Conservation (phyloP, 2,329 filamentous ascomycete species). For the Botrytis sinoallii region DNA sequence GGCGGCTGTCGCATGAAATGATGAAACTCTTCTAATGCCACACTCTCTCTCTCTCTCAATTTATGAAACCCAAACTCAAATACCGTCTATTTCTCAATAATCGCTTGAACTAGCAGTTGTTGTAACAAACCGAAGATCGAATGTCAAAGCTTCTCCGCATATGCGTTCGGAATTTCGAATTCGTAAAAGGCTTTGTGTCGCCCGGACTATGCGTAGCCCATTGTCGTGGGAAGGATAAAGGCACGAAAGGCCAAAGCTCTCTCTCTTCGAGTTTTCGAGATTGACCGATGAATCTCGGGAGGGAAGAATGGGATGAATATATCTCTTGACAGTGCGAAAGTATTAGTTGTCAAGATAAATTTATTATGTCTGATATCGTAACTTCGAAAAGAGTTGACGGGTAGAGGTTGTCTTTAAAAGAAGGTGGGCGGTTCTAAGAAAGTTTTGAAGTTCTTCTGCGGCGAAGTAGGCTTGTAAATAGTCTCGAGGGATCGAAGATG, state of each 20-base stretch:
- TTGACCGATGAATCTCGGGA: constrained; percentile 2
- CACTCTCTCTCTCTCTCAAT: constrained; percentile 22
- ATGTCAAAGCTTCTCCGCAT: constrained; percentile 28
- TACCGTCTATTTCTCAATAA: constrained; percentile 27
- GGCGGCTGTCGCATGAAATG: constrained; percentile 25
- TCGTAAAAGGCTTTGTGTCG: constrained; percentile 33
- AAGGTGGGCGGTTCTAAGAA: constrained; percentile 2
- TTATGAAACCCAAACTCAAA: constrained; percentile 23
- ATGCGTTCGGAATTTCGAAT: constrained; percentile 19
- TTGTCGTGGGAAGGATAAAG: constrained; percentile 29
- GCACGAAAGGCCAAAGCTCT: constrained; percentile 23
- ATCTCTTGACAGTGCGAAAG: neutral
- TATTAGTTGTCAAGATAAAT: neutral
- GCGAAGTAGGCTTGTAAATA: constrained; percentile 12
- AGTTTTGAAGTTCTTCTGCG: constrained; percentile 8
- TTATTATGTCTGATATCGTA: neutral
- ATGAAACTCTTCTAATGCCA: constrained; percentile 19
- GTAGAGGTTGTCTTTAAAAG: neutral
- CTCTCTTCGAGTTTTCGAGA: neutral
- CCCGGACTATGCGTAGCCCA: constrained; percentile 37
- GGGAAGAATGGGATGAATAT: neutral
- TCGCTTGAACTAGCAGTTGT: constrained; percentile 24
- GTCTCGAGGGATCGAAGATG: constrained; percentile 20
- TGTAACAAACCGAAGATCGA: constrained; percentile 28
- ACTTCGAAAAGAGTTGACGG: neutral